Base-by-base conservation (phyloP, 2,329 filamentous ascomycete genomes). In the Botrytis paeoniae region DNA sequence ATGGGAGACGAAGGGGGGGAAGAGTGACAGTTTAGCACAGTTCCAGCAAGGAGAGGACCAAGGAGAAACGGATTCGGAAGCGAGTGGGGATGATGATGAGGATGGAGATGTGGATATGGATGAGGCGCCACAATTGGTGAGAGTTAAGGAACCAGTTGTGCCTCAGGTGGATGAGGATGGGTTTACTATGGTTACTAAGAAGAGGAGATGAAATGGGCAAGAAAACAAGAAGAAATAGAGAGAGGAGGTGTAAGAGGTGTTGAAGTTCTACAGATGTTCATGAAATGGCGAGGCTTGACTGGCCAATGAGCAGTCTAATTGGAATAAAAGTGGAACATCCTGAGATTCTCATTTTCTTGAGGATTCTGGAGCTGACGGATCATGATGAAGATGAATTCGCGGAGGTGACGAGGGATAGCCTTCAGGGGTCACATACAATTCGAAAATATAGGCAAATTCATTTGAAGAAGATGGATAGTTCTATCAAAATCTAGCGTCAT, bases 81-180 rank as follows among this genome's bases (percentile, higher is more conserved):
- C 86, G 9, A 84, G 85, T 14, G 83, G 85, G 12, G 87, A 85
- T 4, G 87, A 87, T 12, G 84, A 86, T 16, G 87, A 85, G 4
- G 85, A 85, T 25, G 85, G 83, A 9, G 90, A 91, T 80, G 86
- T 89, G 18, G 86, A 91, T 66, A 93, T 93, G 90, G 87, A 84
- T 59, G 92, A 94, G 74, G 92, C 92, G 51, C 89, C 91, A 12
- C 82, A 86, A 62, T 82, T 92, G 75, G 87, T 90, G 80, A 80
- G 79, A 22, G 90, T 86, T 16, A 77, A 73, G 81, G 89, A 93
- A 81, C 93, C 90, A 83, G 82, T 85, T 25, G 86, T 88, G 80
- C 92, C 92, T 0, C 89, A 93, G 81, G 85, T 95, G 63, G 93
- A 95, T 81, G 92, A 94, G 77, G 93, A 95, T 79, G 93, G 93